Conservation (phyloP, 768 basidiomycete genomes). For the Kwoniella sp. region DNA sequence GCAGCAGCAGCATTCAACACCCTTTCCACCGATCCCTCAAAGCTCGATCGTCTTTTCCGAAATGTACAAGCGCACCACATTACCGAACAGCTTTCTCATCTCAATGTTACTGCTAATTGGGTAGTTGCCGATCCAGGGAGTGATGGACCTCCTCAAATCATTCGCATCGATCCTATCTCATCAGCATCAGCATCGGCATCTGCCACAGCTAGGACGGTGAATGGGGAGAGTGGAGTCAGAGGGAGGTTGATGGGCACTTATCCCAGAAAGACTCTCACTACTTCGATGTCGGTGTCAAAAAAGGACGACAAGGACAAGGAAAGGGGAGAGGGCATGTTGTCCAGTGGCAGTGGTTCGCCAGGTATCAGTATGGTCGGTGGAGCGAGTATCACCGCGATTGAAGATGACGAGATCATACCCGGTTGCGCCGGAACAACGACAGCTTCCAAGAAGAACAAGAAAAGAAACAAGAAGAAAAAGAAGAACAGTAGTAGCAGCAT, state of each 20-base stretch:
- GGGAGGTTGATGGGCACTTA: slow-evolving; percentile 12
- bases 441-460: not conserved
- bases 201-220: not conserved
- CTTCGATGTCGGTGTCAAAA: too few relatives aligned
- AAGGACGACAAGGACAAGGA: not conserved
- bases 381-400: not conserved
- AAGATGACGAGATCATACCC: slow-evolving; percentile 8
- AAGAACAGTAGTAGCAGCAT: slow-evolving; percentile 7
- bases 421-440: not conserved
- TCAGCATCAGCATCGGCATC: not conserved
- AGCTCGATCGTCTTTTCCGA: not conserved
- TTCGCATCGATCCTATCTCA: not conserved
- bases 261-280: not conserved
- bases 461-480: slow-evolving; percentile 9
- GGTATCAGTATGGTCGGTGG: not conserved
- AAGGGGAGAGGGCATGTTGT: not conserved
- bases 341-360: not conserved
- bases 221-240: slow-evolving; percentile 7
- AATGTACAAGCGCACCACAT: not conserved
- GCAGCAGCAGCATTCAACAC: not conserved
- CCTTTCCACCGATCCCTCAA: not conserved
- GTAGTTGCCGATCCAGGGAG: not conserved
- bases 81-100: not conserved
- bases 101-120: not conserved
- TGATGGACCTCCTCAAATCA: not conserved